phyloP scores from a whole-genome alignment of 495 filamentous ascomycete genomes.

The Penicillium ochrochloron region DNA sequence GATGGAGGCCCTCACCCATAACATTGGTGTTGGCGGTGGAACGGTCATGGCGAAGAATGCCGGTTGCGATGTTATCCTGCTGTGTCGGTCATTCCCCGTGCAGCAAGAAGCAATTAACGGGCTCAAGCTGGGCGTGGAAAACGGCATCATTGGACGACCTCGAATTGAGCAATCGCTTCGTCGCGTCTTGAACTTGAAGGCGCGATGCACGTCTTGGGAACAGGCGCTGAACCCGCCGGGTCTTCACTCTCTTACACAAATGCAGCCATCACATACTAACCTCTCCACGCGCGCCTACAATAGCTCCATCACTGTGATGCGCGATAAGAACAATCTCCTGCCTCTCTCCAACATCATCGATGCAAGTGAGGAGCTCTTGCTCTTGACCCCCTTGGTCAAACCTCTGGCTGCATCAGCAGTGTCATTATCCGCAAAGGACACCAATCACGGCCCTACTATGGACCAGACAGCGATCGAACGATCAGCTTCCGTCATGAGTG shows the following conservation, averaged over 20 bases:
- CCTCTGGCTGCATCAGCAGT: slow-evolving; percentile 82
- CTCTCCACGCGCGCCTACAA: slow-evolving; percentile 85
- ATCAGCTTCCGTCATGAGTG: slow-evolving; percentile 74
- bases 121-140: slow-evolving; percentile 81
- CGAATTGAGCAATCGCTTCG: slow-evolving; percentile 74
- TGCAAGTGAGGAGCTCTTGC: slow-evolving; percentile 79
- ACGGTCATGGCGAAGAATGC: slow-evolving; percentile 95
- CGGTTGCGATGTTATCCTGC: slow-evolving; percentile 82
- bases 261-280: slow-evolving; percentile 77
- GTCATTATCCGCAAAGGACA: slow-evolving; percentile 56
- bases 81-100: slow-evolving; percentile 82
- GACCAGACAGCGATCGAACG: slow-evolving; percentile 61
- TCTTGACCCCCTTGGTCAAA: slow-evolving; percentile 84
- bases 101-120: slow-evolving; percentile 88
- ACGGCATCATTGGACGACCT: slow-evolving; percentile 77
- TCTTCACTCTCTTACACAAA: slow-evolving; percentile 68
- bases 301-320: slow-evolving; percentile 81
- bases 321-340: slow-evolving; percentile 78
- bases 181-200: slow-evolving; percentile 75
- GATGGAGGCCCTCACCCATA: slow-evolving; percentile 89
- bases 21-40: slow-evolving; percentile 89
- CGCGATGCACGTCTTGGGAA: slow-evolving; percentile 79
- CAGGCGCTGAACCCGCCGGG: slow-evolving; percentile 81
- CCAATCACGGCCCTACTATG: slow-evolving; percentile 54
- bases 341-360: slow-evolving; percentile 78